phyloP scores from a whole-genome alignment of 208 protist genomes.

The Giardia muris region DNA sequence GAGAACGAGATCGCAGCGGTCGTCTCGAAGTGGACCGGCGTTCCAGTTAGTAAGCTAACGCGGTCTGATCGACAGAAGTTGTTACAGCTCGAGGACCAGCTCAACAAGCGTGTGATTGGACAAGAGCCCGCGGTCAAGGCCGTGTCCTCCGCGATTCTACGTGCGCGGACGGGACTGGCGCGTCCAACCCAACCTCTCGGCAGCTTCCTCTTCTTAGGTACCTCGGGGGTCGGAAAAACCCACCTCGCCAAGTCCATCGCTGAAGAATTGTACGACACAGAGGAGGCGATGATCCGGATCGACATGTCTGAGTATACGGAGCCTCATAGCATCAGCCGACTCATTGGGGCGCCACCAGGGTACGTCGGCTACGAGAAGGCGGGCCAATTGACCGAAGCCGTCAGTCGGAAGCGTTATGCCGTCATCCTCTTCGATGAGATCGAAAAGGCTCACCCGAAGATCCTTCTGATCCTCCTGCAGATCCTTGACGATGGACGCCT shows the following conservation, averaged over 20 bases:
- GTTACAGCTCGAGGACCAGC: constrained; percentile 50
- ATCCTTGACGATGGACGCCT: constrained; percentile 89
- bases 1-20: constrained; percentile 72
- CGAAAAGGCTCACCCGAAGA: constrained; percentile 86
- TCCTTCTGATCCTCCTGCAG: constrained; percentile 87
- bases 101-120: constrained; percentile 71
- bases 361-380: constrained; percentile 94
- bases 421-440: constrained; percentile 95
- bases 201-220: constrained; percentile 82
- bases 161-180: constrained; percentile 71
- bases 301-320: constrained; percentile 98
- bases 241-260: constrained; percentile 80
- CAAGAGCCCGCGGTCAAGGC: constrained; percentile 77
- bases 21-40: constrained; percentile 81
- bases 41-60: constrained; percentile 72
- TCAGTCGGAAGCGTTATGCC: constrained; percentile 79
- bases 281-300: constrained; percentile 78
- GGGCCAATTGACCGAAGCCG: constrained; percentile 87
- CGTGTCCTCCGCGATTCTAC: constrained; percentile 76
- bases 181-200: constrained; percentile 65
- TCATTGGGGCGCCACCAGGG: constrained; percentile 89
- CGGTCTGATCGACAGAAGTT: constrained; percentile 61
- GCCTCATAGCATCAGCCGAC: constrained; percentile 67
- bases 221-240: constrained; percentile 79
- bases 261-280: constrained; percentile 78